Percentiles rank a stretch among this genome's conserved stretches.
Evolutionary conservation across 129 eudicot genomes (phyloP).

Genomic region (Flaveria robusta): DNA sequence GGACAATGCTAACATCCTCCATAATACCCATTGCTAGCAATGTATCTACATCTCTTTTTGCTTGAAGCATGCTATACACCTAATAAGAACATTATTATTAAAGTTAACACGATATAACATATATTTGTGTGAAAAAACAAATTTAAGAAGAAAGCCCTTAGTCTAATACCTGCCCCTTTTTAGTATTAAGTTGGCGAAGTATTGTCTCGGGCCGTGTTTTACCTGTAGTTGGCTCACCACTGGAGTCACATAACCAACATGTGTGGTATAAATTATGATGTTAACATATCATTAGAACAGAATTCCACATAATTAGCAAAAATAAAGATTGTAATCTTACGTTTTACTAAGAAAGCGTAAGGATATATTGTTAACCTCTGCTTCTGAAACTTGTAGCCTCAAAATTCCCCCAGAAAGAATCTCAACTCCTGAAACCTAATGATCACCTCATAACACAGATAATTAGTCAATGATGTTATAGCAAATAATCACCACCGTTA

Average conservation of each 20-base stretch:
- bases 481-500: neutral
- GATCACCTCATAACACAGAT: slow-evolving; percentile 17
- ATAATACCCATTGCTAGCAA: slow-evolving; percentile 96
- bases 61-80: slow-evolving; percentile 99
- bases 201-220: slow-evolving; percentile 96
- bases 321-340: slow-evolving; percentile 44
- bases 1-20: slow-evolving; percentile 97
- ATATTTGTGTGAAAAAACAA: neutral
- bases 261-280: slow-evolving; percentile 1
- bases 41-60: slow-evolving; percentile 98
- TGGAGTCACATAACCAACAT: slow-evolving; percentile 34
- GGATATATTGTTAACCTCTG: slow-evolving; percentile 88
- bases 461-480: neutral
- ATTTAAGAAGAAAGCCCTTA: neutral
- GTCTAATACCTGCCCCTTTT: slow-evolving; percentile 85
- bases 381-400: slow-evolving; percentile 90
- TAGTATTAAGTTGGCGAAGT: slow-evolving; percentile 94
- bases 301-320: slow-evolving; percentile 1
- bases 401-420: slow-evolving; percentile 95
- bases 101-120: neutral
- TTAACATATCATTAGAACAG: neutral
- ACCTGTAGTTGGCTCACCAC: slow-evolving; percentile 97
- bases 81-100: slow-evolving; percentile 24
- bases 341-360: slow-evolving; percentile 85
- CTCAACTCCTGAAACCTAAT: slow-evolving; percentile 88